Percentiles rank a stretch among this genome's conserved stretches.
phyloP scores from a whole-genome alignment of 352 stramenopile genomes.

The Pseudoperonospora humuli region DNA sequence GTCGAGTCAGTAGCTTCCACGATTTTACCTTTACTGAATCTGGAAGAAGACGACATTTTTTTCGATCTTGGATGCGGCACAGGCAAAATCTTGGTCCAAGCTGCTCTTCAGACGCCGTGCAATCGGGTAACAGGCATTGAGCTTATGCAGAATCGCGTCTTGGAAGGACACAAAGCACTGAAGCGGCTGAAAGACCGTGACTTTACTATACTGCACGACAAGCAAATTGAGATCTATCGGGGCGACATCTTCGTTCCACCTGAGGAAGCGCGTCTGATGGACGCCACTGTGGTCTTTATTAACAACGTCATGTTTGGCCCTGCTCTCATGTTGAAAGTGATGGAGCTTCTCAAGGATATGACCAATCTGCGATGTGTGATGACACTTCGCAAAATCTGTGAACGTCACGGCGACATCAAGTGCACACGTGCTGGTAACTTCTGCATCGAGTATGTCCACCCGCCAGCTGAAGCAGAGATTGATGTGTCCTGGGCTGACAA shows the following conservation, averaged over 20 bases:
- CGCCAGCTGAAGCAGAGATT: constrained; percentile 57
- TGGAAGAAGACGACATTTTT: constrained; percentile 66
- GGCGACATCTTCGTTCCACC: constrained; percentile 69
- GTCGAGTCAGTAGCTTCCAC: constrained; percentile 51
- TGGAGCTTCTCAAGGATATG: constrained; percentile 55
- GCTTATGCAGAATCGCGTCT: constrained; percentile 79
- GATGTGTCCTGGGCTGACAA: constrained; percentile 76
- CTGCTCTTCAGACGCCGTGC: constrained; percentile 60
- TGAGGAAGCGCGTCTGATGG: constrained; percentile 40
- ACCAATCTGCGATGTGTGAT: constrained; percentile 57
- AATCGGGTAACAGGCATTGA: constrained; percentile 65
- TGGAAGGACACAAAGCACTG: constrained; percentile 48
- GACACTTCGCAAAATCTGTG: constrained; percentile 73
- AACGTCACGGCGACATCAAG: constrained; percentile 58
- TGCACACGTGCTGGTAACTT: constrained; percentile 45
- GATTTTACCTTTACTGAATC: constrained; percentile 57
- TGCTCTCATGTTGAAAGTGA: constrained; percentile 64
- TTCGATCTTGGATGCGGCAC: constrained; percentile 79
- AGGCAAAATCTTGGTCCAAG: constrained; percentile 75
- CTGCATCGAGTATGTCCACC: constrained; percentile 67
- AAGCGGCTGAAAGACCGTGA: constrained; percentile 35
- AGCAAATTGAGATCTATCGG: constrained; percentile 55
- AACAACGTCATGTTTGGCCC: constrained; percentile 83
- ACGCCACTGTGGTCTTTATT: constrained; percentile 81
- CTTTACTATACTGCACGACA: constrained; percentile 34